Evolutionary conservation across 805 yeast species (phyloP).

Genomic region (Starmerella geochares): DNA sequence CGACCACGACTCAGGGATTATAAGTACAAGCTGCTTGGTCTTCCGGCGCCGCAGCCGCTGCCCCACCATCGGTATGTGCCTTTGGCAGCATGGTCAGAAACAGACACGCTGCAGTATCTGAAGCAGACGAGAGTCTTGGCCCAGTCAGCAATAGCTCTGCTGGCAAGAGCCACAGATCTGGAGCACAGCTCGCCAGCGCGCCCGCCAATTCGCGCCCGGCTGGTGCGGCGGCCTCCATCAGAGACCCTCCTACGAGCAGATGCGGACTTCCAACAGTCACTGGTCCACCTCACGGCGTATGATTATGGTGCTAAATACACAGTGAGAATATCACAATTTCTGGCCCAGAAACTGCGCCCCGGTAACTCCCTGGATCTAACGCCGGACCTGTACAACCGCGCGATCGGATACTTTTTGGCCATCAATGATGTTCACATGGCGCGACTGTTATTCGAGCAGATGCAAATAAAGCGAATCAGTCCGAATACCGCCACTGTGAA

Average conservation of each 20-base stretch:
- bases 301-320: constrained; percentile 11
- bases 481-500: constrained; percentile 17
- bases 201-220: constrained; percentile 4
- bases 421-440: constrained; percentile 17
- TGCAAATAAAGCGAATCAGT: constrained; percentile 1
- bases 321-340: constrained; percentile 1
- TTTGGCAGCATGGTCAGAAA: constrained; percentile 11
- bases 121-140: constrained; percentile 17
- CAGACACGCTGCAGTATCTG: constrained; percentile 17
- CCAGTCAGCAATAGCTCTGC: constrained; percentile 5
- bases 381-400: constrained; percentile 11
- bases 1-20: background rate
- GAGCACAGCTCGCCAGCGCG: background rate
- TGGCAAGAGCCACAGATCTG: constrained; percentile 14
- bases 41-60: background rate
- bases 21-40: constrained; percentile 12
- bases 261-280: background rate
- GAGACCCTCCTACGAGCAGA: background rate
- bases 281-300: constrained; percentile 4
- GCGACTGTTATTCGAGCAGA: constrained; percentile 1
- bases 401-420: constrained; percentile 17
- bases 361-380: constrained; percentile 2
- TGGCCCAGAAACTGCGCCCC: constrained; percentile 10
- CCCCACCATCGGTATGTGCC: background rate
- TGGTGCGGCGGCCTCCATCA: background rate